These are phyloP conservation scores for Leishmania martiniquensis DNA, from an alignment of 208 protist genomes.

Conservation along the genomic window DNA sequence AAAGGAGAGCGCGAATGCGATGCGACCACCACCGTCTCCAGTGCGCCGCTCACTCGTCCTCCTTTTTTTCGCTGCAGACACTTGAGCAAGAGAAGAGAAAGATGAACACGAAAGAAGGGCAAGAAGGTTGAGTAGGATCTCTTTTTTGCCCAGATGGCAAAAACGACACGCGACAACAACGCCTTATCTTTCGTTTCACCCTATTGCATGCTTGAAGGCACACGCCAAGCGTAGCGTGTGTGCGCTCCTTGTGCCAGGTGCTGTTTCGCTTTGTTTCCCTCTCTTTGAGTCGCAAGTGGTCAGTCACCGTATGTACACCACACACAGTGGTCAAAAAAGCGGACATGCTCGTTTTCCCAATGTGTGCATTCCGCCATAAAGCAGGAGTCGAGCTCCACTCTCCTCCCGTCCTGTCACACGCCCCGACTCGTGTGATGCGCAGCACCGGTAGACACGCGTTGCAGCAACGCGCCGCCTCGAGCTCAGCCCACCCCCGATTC, in stretches of 20 bases:
- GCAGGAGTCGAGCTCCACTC: not conserved
- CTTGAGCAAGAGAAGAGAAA: not conserved
- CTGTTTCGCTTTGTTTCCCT: not conserved
- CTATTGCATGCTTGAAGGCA: not conserved
- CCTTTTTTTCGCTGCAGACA: not conserved
- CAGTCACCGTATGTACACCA: not conserved
- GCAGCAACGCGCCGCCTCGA: not conserved
- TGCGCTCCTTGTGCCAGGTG: not conserved
- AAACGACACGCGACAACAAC: not conserved
- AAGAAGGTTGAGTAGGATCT: not conserved
- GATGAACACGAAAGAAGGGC: conserved; percentile 1
- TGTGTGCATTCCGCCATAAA: not conserved
- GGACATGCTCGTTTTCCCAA: not conserved
- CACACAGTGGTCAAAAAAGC: not conserved
- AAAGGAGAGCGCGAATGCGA: not conserved
- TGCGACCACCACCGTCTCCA: not conserved
- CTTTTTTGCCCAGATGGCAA: not conserved
- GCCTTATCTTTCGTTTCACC: not conserved
- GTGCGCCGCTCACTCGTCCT: not conserved
- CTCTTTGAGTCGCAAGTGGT: not conserved
- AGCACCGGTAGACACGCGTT: not conserved
- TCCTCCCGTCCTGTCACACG: not conserved
- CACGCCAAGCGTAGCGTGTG: not conserved
- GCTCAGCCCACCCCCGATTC: not conserved
- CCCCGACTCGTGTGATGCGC: not conserved